These are phyloP conservation scores for Juglanconis oblonga DNA, from an alignment of 2,329 filamentous ascomycete genomes.

Conservation along the genomic window DNA sequence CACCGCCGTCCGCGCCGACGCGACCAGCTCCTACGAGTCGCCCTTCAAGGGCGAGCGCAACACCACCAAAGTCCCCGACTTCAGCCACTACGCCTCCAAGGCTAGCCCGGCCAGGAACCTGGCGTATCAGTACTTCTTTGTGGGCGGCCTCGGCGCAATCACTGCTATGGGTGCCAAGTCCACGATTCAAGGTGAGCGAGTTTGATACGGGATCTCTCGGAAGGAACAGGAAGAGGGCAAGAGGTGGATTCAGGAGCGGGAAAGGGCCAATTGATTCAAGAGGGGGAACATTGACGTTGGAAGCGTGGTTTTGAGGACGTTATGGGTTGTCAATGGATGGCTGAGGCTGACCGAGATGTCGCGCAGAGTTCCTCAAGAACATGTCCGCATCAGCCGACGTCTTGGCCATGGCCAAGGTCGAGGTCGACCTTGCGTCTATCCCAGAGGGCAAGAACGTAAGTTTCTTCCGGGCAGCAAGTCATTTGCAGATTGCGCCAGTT, in stretches of 20 bases:
- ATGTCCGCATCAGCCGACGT: conserved; percentile 99
- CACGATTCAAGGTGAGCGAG: conserved; percentile 86
- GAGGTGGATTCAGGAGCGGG: neutral
- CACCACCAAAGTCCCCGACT: conserved; percentile 77
- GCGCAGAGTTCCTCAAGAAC: conserved; percentile 95
- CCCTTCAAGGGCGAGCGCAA: conserved; percentile 60
- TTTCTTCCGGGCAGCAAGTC: conserved; percentile 21
- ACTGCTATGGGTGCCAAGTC: conserved; percentile 93
- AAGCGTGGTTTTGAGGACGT: too few relatives aligned
- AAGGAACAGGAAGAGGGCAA: neutral
- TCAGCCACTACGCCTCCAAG: conserved; percentile 80
- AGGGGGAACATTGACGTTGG: neutral
- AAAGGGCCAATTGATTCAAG: neutral
- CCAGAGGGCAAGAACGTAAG: conserved; percentile 99
- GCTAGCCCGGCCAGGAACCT: conserved; percentile 69
- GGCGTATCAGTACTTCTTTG: conserved; percentile 97
- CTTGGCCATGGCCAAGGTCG: conserved; percentile 98
- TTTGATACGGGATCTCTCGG: neutral
- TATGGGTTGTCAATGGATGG: neutral
- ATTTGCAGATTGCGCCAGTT: neutral
- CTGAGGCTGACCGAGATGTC: conserved; percentile 8
- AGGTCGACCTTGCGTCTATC: conserved; percentile 88
- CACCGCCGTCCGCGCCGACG: conserved; percentile 46
- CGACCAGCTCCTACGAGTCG: conserved; percentile 51
- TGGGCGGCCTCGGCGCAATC: conserved; percentile 89